Evolutionary conservation across 192 early-diverging fungal species (phyloP).

Genomic region (Kappamyces sp.): DNA sequence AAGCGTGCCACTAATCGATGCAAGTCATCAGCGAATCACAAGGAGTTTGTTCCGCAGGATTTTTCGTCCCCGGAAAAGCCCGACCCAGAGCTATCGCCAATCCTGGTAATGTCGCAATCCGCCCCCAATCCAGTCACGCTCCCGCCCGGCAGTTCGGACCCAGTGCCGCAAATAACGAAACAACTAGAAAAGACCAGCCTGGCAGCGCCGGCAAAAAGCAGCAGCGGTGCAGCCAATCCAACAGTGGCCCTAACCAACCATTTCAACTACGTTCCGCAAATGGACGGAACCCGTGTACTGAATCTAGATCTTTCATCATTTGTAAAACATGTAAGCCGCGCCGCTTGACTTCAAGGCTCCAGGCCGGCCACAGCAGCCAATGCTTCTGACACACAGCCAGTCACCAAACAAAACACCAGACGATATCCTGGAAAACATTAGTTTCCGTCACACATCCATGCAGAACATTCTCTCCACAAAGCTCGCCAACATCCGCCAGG

Average conservation of each 20-base stretch:
- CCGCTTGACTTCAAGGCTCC: constrained; percentile 6
- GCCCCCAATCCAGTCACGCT: neutral
- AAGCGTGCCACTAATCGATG: no score
- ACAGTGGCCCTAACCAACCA: neutral
- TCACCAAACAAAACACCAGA: constrained; percentile 7
- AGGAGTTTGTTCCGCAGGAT: no score
- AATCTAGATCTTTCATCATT: constrained; percentile 13
- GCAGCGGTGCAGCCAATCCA: neutral
- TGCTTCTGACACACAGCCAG: neutral
- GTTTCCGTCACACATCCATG: constrained; percentile 42
- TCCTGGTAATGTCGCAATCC: neutral
- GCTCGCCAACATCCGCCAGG: constrained; percentile 26
- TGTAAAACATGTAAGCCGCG: neutral
- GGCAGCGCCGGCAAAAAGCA: no score
- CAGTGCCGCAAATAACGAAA: neutral
- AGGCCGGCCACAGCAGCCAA: constrained; percentile 8
- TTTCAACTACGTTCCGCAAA: constrained; percentile 13
- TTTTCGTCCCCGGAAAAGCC: no score
- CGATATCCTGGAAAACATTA: constrained; percentile 33
- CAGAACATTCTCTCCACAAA: constrained; percentile 29
- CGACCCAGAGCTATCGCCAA: no score
- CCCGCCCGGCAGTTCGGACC: neutral
- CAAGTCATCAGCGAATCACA: no score
- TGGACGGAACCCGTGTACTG: constrained; percentile 7
- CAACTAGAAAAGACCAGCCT: no score